Evolutionary conservation across 495 filamentous ascomycete genomes (phyloP).

Genomic region (Patellaria atrata): DNA sequence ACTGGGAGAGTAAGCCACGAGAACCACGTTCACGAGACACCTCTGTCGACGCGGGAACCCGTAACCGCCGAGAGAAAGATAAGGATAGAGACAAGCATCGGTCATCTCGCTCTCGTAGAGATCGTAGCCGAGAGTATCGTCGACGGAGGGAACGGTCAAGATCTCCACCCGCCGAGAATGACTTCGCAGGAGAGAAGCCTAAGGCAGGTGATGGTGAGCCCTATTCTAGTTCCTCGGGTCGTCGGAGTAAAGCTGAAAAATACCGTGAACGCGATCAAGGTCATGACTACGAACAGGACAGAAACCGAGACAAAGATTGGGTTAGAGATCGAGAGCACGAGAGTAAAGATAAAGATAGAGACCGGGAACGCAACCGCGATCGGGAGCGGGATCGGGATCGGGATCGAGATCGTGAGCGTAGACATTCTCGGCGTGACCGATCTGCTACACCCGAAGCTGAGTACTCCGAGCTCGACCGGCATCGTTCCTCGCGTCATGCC

Average conservation of each 20-base stretch:
- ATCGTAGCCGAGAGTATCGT: slow-evolving; percentile 35
- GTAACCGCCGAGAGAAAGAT: slow-evolving; percentile 30
- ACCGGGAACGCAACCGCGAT: slow-evolving; percentile 30
- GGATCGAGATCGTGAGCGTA: slow-evolving; percentile 34
- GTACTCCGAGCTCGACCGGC: slow-evolving; percentile 24
- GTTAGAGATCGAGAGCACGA: slow-evolving; percentile 32
- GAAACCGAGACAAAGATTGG: slow-evolving; percentile 31
- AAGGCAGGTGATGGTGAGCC: slow-evolving; percentile 6
- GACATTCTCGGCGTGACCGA: slow-evolving; percentile 40
- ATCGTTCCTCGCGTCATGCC: slow-evolving; percentile 31
- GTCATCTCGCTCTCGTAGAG: slow-evolving; percentile 30
- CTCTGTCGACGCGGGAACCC: slow-evolving; percentile 26
- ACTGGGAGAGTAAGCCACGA: slow-evolving; percentile 4
- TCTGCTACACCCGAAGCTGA: slow-evolving; percentile 29
- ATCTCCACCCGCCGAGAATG: slow-evolving; percentile 11
- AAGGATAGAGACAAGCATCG: slow-evolving; percentile 32
- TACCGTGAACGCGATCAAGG: slow-evolving; percentile 30
- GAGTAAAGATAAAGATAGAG: slow-evolving; percentile 18
- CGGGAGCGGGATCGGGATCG: slow-evolving; percentile 32
- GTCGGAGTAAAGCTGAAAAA: slow-evolving; percentile 19
- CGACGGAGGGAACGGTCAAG: slow-evolving; percentile 31
- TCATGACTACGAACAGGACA: slow-evolving; percentile 28
- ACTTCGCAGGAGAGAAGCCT: slow-evolving; percentile 7
- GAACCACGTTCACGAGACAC: slow-evolving; percentile 19
- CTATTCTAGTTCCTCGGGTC: slow-evolving; percentile 1